Conservation (phyloP, 208 protist genomes). For the Trypanosoma avium region DNA sequence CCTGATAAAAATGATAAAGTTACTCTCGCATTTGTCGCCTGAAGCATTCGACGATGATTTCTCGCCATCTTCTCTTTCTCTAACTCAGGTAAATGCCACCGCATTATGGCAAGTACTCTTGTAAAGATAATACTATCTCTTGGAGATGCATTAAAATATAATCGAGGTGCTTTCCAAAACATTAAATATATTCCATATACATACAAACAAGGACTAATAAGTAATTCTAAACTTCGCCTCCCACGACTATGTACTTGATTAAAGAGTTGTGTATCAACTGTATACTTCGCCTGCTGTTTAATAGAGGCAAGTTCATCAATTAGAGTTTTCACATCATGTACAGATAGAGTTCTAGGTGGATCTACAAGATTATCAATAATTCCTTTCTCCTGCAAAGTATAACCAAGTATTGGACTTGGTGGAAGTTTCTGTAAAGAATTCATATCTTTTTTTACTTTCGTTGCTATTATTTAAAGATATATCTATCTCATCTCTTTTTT, state of each 20-base stretch:
- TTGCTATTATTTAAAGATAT: background rate
- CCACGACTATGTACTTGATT: conserved; percentile 47
- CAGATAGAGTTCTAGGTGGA: conserved; percentile 42
- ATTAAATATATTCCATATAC: conserved; percentile 64
- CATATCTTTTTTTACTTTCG: conserved; percentile 10
- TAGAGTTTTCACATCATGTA: conserved; percentile 40
- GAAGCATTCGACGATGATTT: conserved; percentile 60
- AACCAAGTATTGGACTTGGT: conserved; percentile 64
- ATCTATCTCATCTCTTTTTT: background rate
- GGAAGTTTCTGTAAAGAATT: conserved; percentile 24
- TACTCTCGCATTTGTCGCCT: conserved; percentile 71
- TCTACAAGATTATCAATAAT: conserved; percentile 42
- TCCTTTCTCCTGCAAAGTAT: conserved; percentile 41
- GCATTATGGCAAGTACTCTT: conserved; percentile 33
- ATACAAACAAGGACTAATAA: conserved; percentile 64
- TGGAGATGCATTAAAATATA: conserved; percentile 61
- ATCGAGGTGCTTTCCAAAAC: conserved; percentile 62
- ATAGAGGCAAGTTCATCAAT: conserved; percentile 55
- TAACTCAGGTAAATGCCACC: conserved; percentile 34
- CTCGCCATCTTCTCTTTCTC: conserved; percentile 62
- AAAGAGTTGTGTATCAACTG: conserved; percentile 52
- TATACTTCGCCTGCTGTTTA: conserved; percentile 66
- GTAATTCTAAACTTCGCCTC: conserved; percentile 52
- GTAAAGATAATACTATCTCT: conserved; percentile 66
- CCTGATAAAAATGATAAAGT: conserved; percentile 56